Conservation (phyloP, 2,329 filamentous ascomycete species). For the Pleurostoma richardsiae region DNA sequence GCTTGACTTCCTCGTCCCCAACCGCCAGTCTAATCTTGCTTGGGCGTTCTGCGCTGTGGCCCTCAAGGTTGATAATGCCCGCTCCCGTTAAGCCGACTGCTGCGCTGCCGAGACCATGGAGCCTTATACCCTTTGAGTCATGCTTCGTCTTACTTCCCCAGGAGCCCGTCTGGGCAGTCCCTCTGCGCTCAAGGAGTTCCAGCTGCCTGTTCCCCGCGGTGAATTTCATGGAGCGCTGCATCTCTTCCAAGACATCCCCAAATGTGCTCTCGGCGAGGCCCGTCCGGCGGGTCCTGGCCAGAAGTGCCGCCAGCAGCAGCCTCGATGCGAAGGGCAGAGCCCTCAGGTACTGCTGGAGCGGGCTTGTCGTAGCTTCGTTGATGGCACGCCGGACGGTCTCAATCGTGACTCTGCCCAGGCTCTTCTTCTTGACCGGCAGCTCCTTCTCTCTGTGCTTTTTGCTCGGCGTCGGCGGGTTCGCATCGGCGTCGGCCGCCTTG, state of each 20-base stretch:
- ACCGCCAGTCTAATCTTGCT: slow-evolving; percentile 83
- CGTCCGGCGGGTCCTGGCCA: slow-evolving; percentile 73
- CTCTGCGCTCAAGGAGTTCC: slow-evolving; percentile 43
- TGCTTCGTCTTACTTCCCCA: slow-evolving; percentile 7
- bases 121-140: slow-evolving; percentile 11
- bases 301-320: slow-evolving; percentile 76
- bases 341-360: slow-evolving; percentile 83
- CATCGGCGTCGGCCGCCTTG: slow-evolving; percentile 28
- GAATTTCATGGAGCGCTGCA: slow-evolving; percentile 61
- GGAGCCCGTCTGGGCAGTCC: not conserved
- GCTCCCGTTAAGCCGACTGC: slow-evolving; percentile 82
- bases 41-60: slow-evolving; percentile 73
- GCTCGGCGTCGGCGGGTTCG: slow-evolving; percentile 56
- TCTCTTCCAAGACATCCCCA: slow-evolving; percentile 86
- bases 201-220: slow-evolving; percentile 56
- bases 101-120: slow-evolving; percentile 43
- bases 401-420: slow-evolving; percentile 70
- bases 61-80: slow-evolving; percentile 81
- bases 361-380: slow-evolving; percentile 88
- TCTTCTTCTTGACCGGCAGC: slow-evolving; percentile 27
- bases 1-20: slow-evolving; percentile 83
- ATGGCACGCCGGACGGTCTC: slow-evolving; percentile 92
- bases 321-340: slow-evolving; percentile 78
- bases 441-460: slow-evolving; percentile 33
- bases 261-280: slow-evolving; percentile 84